These are phyloP conservation scores for Forsythia suspensa DNA, from an alignment of 257 asterid species.

Conservation along the genomic window DNA sequence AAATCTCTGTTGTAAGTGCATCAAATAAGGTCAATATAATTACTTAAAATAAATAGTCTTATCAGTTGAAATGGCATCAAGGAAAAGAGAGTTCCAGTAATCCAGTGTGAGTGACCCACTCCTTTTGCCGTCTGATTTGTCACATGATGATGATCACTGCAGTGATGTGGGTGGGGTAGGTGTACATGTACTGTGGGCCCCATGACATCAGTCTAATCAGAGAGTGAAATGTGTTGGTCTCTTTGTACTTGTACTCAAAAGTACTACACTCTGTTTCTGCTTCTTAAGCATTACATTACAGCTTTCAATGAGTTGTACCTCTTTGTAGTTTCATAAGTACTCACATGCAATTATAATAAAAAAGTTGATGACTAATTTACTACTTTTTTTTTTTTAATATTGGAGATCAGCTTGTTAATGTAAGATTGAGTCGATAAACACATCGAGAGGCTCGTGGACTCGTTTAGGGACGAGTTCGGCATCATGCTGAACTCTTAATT, in stretches of 20 bases:
- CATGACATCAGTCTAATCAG: not conserved
- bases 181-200: not conserved
- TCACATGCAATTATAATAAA: not conserved
- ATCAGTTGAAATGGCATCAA: constrained; percentile 45
- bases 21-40: too few species aligned
- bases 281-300: not conserved
- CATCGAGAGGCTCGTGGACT: too few species aligned
- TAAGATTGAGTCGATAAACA: too few species aligned
- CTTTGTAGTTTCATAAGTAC: not conserved
- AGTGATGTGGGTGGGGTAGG: not conserved
- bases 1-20: too few species aligned
- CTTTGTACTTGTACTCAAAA: not conserved
- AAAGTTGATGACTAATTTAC: too few species aligned
- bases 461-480: too few species aligned
- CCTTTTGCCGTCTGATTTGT: not conserved
- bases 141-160: not conserved
- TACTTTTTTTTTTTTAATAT: too few species aligned
- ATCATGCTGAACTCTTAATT: too few species aligned
- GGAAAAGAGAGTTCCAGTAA: not conserved
- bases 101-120: constrained; percentile 38
- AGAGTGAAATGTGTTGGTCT: not conserved
- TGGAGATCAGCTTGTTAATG: too few species aligned
- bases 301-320: not conserved
- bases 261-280: not conserved
- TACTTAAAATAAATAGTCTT: too few species aligned